Evolutionary conservation across 106 monocot genomes (phyloP).

Genomic region (Platanthera zijinensis): DNA sequence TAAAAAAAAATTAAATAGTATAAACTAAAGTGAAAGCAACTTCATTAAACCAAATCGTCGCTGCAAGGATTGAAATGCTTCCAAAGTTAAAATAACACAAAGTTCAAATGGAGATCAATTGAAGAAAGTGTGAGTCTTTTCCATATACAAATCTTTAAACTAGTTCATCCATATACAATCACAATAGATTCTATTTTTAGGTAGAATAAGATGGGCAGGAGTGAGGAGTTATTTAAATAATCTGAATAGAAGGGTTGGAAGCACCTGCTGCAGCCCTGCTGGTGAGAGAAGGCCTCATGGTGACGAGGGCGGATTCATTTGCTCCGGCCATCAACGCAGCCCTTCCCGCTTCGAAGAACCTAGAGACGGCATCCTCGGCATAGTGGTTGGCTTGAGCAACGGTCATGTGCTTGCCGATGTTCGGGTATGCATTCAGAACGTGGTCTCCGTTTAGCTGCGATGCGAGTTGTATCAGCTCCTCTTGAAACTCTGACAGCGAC

Average conservation of each 20-base stretch:
- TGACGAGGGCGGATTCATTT: conserved; percentile 74
- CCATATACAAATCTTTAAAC: background rate
- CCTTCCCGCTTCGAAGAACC: conserved; percentile 90
- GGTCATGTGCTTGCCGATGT: conserved; percentile 71
- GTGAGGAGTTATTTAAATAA: background rate
- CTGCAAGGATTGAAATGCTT: background rate
- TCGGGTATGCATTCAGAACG: conserved; percentile 74
- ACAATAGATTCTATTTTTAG: background rate
- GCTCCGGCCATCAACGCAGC: conserved; percentile 81
- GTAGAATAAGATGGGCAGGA: background rate
- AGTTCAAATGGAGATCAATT: background rate
- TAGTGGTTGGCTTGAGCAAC: conserved; percentile 72
- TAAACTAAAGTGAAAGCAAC: too few species aligned
- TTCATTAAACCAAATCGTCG: too few species aligned
- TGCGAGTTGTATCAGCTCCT: conserved; percentile 90
- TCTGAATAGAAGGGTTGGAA: conserved; percentile 15
- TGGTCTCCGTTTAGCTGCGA: conserved; percentile 94
- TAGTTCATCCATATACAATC: background rate
- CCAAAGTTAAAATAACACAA: background rate
- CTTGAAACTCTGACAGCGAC: conserved; percentile 68
- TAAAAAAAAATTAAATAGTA: too few species aligned
- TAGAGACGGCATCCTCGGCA: conserved; percentile 85
- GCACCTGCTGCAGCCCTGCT: conserved; percentile 34
- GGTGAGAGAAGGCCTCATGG: conserved; percentile 77
- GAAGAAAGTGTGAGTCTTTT: background rate